These are phyloP conservation scores for Pleurostoma richardsiae DNA, from an alignment of 2,329 filamentous ascomycete species.

Conservation along the genomic window DNA sequence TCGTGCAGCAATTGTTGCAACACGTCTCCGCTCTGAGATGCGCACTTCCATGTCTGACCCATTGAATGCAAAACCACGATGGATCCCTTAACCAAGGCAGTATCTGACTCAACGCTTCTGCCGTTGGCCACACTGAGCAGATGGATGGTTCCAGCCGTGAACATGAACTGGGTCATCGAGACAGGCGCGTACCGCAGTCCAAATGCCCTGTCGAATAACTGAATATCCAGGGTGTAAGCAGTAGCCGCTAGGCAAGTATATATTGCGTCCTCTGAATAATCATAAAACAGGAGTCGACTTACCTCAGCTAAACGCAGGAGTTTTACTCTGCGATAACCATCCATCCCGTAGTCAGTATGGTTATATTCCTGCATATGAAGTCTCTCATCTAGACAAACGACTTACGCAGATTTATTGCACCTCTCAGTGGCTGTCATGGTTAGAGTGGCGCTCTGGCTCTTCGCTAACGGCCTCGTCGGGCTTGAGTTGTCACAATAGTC, in stretches of 20 bases:
- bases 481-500: neutral
- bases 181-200: neutral
- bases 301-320: neutral
- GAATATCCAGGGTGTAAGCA: neutral
- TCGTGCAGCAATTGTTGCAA: neutral
- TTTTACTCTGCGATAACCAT: neutral
- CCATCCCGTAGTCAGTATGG: no score
- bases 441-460: neutral
- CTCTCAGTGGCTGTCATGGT: neutral
- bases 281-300: neutral
- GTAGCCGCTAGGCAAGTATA: no score
- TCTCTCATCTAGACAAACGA: neutral
- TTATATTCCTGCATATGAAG: no score
- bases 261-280: no score
- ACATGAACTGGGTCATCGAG: neutral
- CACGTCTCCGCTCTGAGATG: neutral
- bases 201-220: neutral
- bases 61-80: neutral
- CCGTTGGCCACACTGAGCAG: neutral
- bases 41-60: constrained; percentile 1
- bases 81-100: neutral
- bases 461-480: neutral
- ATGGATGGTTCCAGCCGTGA: neutral
- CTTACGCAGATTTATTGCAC: neutral
- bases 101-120: neutral